Percentiles rank a stretch among this genome's conserved stretches.
These are phyloP conservation scores for Rasamsonia emersonii DNA, from an alignment of 2,329 filamentous ascomycete species.

Conservation along the genomic window DNA sequence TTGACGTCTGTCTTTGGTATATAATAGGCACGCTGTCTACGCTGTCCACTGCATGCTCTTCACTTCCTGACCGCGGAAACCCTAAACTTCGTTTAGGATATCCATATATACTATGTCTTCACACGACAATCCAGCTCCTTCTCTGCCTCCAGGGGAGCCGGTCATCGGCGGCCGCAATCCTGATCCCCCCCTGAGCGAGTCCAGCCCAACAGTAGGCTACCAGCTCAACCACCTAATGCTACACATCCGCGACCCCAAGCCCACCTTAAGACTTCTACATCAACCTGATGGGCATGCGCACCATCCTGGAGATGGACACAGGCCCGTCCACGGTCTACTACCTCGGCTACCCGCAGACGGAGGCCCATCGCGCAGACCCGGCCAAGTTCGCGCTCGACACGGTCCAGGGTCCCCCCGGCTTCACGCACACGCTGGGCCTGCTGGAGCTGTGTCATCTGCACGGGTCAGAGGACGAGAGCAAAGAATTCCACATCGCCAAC, in stretches of 20 bases:
- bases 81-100: no score
- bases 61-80: no score
- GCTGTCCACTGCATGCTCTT: no score
- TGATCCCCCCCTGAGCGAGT: no score
- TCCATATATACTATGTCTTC: no score
- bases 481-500: conserved; percentile 14
- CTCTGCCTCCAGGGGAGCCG: no score
- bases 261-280: conserved; percentile 32
- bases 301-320: conserved; percentile 31
- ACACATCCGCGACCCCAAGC: conserved; percentile 25
- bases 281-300: conserved; percentile 31
- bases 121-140: no score
- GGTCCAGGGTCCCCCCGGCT: conserved; percentile 13
- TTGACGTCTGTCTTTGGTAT: no score
- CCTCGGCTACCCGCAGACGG: conserved; percentile 27
- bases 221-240: conserved; percentile 33
- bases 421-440: conserved; percentile 25
- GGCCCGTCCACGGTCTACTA: conserved; percentile 35
- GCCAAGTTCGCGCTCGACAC: conserved; percentile 20
- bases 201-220: conserved; percentile 22
- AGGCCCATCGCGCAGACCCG: conserved; percentile 19
- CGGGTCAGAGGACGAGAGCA: conserved; percentile 20
- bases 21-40: no score
- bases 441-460: conserved; percentile 32
- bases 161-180: no score